Conservation (phyloP, 768 basidiomycete genomes). For the Russula sp. region DNA sequence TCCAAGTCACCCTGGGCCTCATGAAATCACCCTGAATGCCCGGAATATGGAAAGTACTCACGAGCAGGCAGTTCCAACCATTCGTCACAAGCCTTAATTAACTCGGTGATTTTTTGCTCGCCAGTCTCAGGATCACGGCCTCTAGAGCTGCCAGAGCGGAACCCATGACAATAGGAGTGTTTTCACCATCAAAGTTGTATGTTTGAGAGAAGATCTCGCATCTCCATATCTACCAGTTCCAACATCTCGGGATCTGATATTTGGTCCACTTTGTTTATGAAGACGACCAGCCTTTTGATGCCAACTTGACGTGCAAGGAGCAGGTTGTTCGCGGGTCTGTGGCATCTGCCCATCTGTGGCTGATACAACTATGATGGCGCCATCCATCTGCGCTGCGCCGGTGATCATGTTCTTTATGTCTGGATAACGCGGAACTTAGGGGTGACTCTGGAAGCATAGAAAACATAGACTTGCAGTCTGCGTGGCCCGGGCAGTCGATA, state of each 20-base stretch:
- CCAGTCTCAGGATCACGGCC: constrained; percentile 77
- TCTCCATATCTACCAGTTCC: constrained; percentile 99
- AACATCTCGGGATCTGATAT: constrained; percentile 97
- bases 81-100: constrained; percentile 82
- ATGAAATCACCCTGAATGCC: constrained; percentile 7
- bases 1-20: constrained; percentile 82
- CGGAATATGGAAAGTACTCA: constrained; percentile 40
- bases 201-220: constrained; percentile 89
- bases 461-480: constrained; percentile 65
- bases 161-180: constrained; percentile 97
- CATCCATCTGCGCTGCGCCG: constrained; percentile 97
- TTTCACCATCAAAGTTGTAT: constrained; percentile 96
- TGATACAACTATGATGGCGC: constrained; percentile 93
- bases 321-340: constrained; percentile 96
- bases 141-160: constrained; percentile 95
- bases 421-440: constrained; percentile 36
- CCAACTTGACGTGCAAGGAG: constrained; percentile 98
- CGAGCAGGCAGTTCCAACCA: constrained; percentile 96
- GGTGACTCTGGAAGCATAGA: constrained; percentile 19
- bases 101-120: constrained; percentile 70
- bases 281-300: constrained; percentile 95
- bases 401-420: constrained; percentile 99
- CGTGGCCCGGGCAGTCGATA: constrained; percentile 96
- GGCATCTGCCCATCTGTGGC: constrained; percentile 99
- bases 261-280: constrained; percentile 99